phyloP scores from a whole-genome alignment of 1,139 yeast genomes.

The Debaryomycetaceae sp. region DNA sequence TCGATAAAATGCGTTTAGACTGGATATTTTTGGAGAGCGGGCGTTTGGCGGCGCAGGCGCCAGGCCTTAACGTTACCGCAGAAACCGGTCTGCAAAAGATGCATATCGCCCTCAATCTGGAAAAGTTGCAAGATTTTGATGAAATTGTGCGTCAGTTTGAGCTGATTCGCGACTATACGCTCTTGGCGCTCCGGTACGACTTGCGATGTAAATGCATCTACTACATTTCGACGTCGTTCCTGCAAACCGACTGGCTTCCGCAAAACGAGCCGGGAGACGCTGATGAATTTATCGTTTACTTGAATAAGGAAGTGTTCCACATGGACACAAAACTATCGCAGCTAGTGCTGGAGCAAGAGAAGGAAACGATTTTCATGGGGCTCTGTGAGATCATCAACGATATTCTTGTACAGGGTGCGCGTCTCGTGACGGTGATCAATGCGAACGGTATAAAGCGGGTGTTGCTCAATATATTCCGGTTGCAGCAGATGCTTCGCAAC shows the following conservation, averaged over 20 bases:
- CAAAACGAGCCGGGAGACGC: slow-evolving; percentile 50
- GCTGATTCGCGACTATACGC: slow-evolving; percentile 34
- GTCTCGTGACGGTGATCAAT: slow-evolving; percentile 44
- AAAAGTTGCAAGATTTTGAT: slow-evolving; percentile 37
- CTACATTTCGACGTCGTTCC: slow-evolving; percentile 41
- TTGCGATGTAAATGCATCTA: slow-evolving; percentile 52
- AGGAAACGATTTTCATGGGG: slow-evolving; percentile 36
- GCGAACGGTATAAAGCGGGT: slow-evolving; percentile 58
- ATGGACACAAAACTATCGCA: slow-evolving; percentile 32
- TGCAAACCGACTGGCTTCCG: slow-evolving; percentile 33
- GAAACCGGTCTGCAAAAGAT: slow-evolving; percentile 15
- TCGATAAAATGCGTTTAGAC: slow-evolving; percentile 39
- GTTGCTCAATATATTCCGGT: slow-evolving; percentile 54
- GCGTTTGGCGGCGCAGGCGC: slow-evolving; percentile 11
- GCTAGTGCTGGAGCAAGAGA: slow-evolving; percentile 17
- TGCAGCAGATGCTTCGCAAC: slow-evolving; percentile 68
- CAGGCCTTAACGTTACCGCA: slow-evolving; percentile 10
- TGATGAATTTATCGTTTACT: slow-evolving; percentile 47
- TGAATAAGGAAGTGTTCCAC: slow-evolving; percentile 48
- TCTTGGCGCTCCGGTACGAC: slow-evolving; percentile 56
- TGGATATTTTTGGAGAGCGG: slow-evolving; percentile 51
- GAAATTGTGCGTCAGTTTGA: slow-evolving; percentile 34
- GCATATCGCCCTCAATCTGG: slow-evolving; percentile 25
- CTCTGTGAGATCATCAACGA: slow-evolving; percentile 46
- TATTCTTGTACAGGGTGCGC: slow-evolving; percentile 51